Base-by-base conservation (phyloP, 257 asterid genomes). In the Knoxia roxburghii region DNA sequence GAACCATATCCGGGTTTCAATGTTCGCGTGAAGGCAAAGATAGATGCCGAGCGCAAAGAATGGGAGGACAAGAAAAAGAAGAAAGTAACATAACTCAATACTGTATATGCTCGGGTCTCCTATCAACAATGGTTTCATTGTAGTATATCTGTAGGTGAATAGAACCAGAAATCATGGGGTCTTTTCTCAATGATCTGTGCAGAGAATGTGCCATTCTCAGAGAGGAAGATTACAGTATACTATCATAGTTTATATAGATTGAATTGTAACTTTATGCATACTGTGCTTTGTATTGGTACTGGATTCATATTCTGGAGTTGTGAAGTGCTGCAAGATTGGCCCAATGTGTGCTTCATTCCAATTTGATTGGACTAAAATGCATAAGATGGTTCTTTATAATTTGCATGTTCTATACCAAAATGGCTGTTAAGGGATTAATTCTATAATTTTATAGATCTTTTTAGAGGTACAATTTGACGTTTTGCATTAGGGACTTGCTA, bases 1-100 rank as follows among this genome's bases (percentile, higher is more conserved):
- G 98, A 93, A 71, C 98, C 98, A 4, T 83, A 87, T 76, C 95
- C 94, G 0, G 98, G 97, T 37, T 93, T 93, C 79, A 87, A 83
- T 64, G 81, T 75, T 20, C 50, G 83, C 20, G 98, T 90, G 52
- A 78, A 77, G 68, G 81, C 86, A 46, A 81, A 80, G 74, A 72
- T 93, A 9, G 93, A 81, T 14, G 85, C 85, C 8, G 82, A 89
- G 45, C 87, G 87, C 79, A 79, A 81, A 73, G 94, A 79, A 61
- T 93, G 94, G 91, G 80, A 87, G 76, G 94, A 83, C 23, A 71
- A 72, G 79, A 80, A 89, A 69, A 80, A 80, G 76, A 87, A 87
- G 86, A 87, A 91, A 75, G 32, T 35, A 30, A 77, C 89, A 30
- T 89, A 73, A 74, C 37, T 14, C 62, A 23, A 39, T 46, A 5